Base-by-base conservation (phyloP, 257 asterid species). In the Lavandula angustifolia region DNA sequence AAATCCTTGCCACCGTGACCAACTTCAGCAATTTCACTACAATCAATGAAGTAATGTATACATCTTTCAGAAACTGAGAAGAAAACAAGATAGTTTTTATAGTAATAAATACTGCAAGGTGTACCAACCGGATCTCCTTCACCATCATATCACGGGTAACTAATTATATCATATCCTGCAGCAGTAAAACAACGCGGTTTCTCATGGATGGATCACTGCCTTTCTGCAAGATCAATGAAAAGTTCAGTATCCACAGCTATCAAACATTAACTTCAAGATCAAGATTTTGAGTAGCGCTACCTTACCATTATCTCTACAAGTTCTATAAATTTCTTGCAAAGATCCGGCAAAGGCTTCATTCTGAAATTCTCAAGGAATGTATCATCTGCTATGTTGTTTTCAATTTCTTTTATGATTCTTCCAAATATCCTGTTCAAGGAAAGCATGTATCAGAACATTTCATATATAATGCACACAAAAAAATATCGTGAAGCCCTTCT, bases 71-170 rank as follows among this genome's bases (percentile, higher is more conserved):
- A 52, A 37, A 55, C 76, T 32, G 68, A 50, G 41, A 52, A 55
- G 31, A 58, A 27, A 13, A 9, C 31, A 70, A 41, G 22, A 60
- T 34, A 49, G 40, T 17, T 53, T 48, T 11, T 37, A 11, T 35
- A 18, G 51, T 46, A 64, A 58, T 56, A 56, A 54, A 51, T 55
- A 37, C 46, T 22, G 63, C 53, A 56, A 29, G 56, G 57, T 59
- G 52, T 55, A 88, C 96, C 60, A 67, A 94, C 99, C 94, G 87
- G 68, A 69, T 86, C 80, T 94, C 97, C 47, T 80, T 87, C 72
- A 81, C 89, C 94, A 94, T 87, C 92, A 94, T 94, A 76, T 94
- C 99, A 35, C 91, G 91, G 68, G 94, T 87, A 63, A 90, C 90
- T 43, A 94, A 82, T 80, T 94, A 97, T 68, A 90, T 60, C 92